phyloP scores from a whole-genome alignment of 495 filamentous ascomycete genomes.

The Beverwykella pulmonaria region DNA sequence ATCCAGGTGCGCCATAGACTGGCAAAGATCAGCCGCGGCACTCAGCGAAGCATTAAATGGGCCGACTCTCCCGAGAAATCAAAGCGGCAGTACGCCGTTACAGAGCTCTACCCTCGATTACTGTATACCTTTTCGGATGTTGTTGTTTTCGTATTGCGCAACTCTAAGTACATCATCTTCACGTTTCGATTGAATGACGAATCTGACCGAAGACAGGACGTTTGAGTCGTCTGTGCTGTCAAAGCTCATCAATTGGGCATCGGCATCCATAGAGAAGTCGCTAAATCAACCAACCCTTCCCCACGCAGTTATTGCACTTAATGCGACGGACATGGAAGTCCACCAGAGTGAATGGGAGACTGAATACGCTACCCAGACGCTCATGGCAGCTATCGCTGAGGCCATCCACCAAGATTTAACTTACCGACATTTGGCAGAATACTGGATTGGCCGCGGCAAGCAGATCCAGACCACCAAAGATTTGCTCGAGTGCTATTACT shows the following conservation, averaged over 20 bases:
- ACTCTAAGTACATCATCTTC: conserved; percentile 25
- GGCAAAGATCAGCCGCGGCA: background rate
- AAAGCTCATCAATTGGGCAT: conserved; percentile 52
- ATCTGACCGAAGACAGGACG: background rate
- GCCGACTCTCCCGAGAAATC: conserved; percentile 48
- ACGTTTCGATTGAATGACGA: background rate
- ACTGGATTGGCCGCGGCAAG: conserved; percentile 43
- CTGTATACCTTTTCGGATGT: conserved; percentile 50
- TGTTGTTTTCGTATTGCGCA: conserved; percentile 44
- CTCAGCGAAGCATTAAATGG: conserved; percentile 44
- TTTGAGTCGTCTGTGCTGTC: conserved; percentile 45
- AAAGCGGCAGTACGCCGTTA: conserved; percentile 51
- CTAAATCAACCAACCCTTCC: conserved; percentile 59
- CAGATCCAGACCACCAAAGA: conserved; percentile 50
- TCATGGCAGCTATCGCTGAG: conserved; percentile 40
- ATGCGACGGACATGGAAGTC: conserved; percentile 53
- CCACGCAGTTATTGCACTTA: conserved; percentile 59
- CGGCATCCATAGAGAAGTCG: conserved; percentile 53
- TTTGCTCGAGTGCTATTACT: conserved; percentile 54
- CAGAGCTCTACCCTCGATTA: conserved; percentile 56
- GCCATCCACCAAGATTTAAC: conserved; percentile 18
- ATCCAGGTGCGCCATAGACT: background rate
- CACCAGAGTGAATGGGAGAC: conserved; percentile 55
- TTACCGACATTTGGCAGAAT: conserved; percentile 40
- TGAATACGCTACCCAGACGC: conserved; percentile 49